Conservation (phyloP, 192 early-diverging fungal genomes). For the Umbelopsis vinacea region DNA sequence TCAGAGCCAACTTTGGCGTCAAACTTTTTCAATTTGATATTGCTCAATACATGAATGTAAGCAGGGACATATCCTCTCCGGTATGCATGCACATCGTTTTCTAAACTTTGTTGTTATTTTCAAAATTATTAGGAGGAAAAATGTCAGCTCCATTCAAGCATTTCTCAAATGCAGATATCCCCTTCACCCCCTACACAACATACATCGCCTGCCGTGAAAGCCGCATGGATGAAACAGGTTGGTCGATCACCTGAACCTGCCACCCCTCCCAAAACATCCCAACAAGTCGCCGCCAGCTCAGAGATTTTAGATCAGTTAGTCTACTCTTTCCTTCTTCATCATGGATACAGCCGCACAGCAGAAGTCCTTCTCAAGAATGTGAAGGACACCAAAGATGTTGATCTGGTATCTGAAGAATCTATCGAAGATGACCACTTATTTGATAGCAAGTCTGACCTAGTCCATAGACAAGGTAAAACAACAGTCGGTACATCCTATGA, state of each 20-base stretch:
- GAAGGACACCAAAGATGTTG: background rate
- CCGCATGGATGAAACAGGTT: conserved; percentile 19
- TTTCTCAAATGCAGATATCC: background rate
- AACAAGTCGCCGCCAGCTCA: conserved; percentile 13
- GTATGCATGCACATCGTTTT: background rate
- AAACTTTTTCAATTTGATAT: conserved; percentile 75
- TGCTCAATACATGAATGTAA: conserved; percentile 63
- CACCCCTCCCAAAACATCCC: background rate
- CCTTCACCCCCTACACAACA: background rate
- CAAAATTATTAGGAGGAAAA: background rate
- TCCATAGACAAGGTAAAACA: conserved; percentile 15
- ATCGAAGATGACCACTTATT: background rate
- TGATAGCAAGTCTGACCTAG: background rate
- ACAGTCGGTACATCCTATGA: background rate
- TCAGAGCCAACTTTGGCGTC: conserved; percentile 82
- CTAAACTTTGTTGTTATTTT: background rate
- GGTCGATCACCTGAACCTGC: background rate
- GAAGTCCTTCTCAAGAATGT: conserved; percentile 53
- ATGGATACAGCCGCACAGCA: conserved; percentile 81
- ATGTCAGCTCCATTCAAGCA: background rate
- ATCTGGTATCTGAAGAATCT: background rate
- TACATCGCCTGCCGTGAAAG: background rate
- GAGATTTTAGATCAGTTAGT: conserved; percentile 66
- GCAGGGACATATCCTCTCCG: background rate
- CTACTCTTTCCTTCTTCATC: conserved; percentile 81